phyloP scores from a whole-genome alignment of 73 alveolate genomes.

The Uronychia setigera region DNA sequence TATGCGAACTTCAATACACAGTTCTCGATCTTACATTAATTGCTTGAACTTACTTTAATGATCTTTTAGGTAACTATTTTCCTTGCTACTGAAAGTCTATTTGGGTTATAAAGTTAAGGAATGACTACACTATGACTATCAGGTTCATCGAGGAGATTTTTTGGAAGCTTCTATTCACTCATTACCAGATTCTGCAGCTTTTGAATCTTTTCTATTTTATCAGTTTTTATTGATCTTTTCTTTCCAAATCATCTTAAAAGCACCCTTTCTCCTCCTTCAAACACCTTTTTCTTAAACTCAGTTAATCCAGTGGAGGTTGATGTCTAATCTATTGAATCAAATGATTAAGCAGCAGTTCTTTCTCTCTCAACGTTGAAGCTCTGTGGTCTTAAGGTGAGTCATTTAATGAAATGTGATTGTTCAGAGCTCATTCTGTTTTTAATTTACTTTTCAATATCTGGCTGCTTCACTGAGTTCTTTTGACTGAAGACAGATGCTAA shows the following conservation, averaged over 20 bases:
- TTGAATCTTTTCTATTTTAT: background rate
- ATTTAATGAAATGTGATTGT: background rate
- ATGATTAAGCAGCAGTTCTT: background rate
- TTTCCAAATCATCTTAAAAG: background rate
- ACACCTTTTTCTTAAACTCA: background rate
- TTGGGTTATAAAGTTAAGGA: background rate
- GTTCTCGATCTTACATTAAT: background rate
- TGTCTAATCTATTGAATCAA: background rate
- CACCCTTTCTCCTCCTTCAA: background rate
- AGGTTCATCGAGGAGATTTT: background rate
- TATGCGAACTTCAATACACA: slow-evolving; percentile 29
- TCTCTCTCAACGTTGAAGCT: background rate
- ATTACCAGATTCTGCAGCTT: too few species aligned
- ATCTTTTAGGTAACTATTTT: too few species aligned
- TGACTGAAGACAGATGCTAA: too few species aligned
- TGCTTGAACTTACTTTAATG: too few species aligned
- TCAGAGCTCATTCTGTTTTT: background rate
- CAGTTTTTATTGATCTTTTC: background rate
- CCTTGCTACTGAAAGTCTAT: too few species aligned
- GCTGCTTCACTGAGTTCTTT: too few species aligned
- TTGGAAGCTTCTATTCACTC: too few species aligned
- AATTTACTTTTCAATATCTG: background rate
- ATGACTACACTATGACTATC: background rate
- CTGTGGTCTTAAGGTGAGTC: background rate
- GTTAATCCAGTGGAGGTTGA: background rate